Conservation (phyloP, 192 early-diverging fungal genomes). For the Jimgerdemannia flammicorona region DNA sequence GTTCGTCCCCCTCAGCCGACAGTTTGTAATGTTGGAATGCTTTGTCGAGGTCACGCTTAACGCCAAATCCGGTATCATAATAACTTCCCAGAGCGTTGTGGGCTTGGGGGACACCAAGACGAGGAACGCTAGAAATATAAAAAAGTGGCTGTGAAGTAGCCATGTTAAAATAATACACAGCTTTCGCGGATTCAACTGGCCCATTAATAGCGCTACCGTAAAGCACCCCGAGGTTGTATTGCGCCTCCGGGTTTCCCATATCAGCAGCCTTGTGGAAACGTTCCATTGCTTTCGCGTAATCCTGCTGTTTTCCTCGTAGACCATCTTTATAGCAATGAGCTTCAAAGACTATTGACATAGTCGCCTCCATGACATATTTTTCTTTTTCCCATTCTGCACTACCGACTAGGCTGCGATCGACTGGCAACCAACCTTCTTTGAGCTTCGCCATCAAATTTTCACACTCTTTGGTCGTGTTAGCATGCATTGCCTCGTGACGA, state of each 20-base stretch:
- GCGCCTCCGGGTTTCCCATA: neutral
- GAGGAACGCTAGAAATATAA: neutral
- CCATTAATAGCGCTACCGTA: neutral
- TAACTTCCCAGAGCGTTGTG: neutral
- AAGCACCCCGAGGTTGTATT: neutral
- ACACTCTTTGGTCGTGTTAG: neutral
- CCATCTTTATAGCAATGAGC: neutral
- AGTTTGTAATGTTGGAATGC: neutral
- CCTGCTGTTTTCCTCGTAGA: neutral
- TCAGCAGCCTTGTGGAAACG: neutral
- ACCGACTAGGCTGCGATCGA: neutral
- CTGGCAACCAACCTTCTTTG: too few relatives aligned
- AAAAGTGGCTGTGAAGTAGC: neutral
- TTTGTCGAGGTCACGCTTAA: neutral
- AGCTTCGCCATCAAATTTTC: neutral
- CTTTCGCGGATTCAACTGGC: neutral
- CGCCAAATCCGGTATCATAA: neutral
- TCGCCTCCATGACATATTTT: neutral
- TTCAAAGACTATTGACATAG: neutral
- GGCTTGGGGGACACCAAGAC: neutral
- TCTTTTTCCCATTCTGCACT: neutral
- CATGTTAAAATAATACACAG: neutral
- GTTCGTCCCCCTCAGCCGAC: neutral
- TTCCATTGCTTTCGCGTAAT: neutral
- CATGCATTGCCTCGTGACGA: neutral